Evolutionary conservation across 495 filamentous ascomycete species (phyloP).

Genomic region (Podospora pseudocomata): DNA sequence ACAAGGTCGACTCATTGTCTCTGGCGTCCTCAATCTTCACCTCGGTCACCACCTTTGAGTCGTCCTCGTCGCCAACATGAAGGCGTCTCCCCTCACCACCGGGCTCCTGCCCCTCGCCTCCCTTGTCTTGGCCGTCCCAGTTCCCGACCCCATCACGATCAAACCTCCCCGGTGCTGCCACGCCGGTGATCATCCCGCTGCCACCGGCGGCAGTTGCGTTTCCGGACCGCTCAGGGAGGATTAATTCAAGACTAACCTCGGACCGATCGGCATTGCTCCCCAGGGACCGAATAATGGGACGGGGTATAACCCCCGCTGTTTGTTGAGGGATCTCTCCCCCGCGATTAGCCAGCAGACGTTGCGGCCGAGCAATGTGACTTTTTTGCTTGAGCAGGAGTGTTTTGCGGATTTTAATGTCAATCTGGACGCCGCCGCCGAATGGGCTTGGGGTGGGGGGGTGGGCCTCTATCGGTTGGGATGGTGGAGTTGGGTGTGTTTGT

Average conservation of each 20-base stretch:
- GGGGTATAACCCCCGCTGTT: constrained; percentile 53
- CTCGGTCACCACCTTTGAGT: background rate
- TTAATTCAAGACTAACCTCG: constrained; percentile 7
- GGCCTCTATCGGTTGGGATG: constrained; percentile 27
- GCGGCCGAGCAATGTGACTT: constrained; percentile 19
- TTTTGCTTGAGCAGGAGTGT: constrained; percentile 18
- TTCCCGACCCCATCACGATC: constrained; percentile 8
- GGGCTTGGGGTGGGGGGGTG: constrained; percentile 11
- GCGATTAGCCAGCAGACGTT: constrained; percentile 15
- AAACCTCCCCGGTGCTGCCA: background rate
- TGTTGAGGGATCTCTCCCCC: constrained; percentile 57
- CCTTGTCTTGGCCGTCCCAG: constrained; percentile 37
- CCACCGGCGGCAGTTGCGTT: constrained; percentile 41
- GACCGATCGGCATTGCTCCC: constrained; percentile 12
- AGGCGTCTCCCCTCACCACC: background rate
- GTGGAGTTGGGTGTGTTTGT: constrained; percentile 47
- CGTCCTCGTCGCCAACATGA: background rate
- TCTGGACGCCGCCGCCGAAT: constrained; percentile 15
- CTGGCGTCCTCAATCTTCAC: background rate
- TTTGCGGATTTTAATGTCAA: constrained; percentile 20
- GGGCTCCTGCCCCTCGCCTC: constrained; percentile 10
- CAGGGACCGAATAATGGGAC: constrained; percentile 12
- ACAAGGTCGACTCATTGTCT: background rate
- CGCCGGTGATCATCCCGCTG: constrained; percentile 24
- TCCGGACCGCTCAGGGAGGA: constrained; percentile 16